phyloP scores from a whole-genome alignment of 164 flowering plant genomes.

The Stephania cephalantha region DNA sequence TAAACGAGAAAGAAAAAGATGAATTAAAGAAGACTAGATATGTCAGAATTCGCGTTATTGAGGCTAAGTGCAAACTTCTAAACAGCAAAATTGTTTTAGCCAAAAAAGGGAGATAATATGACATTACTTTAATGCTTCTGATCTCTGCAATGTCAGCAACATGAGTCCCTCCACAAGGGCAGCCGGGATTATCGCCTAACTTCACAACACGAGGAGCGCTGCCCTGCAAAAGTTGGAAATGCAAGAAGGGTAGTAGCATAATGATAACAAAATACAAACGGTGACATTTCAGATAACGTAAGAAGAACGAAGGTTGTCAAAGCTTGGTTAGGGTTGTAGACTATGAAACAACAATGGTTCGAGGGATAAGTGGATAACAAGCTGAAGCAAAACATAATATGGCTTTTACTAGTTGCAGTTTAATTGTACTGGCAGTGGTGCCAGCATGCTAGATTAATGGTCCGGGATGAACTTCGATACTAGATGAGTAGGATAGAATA shows the following conservation, averaged over 20 bases:
- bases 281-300: background rate
- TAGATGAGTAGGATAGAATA: no score
- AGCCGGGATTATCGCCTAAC: constrained; percentile 63
- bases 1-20: background rate
- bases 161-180: constrained; percentile 97
- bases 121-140: constrained; percentile 48
- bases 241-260: background rate
- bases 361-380: background rate
- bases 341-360: background rate
- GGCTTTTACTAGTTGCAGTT: background rate
- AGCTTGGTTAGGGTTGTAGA: background rate
- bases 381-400: background rate
- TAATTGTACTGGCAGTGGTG: background rate
- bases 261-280: background rate
- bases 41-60: background rate
- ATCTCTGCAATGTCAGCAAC: constrained; percentile 75
- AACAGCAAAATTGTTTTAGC: background rate
- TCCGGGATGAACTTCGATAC: background rate
- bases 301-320: background rate
- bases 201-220: constrained; percentile 71
- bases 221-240: constrained; percentile 37
- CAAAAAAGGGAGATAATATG: background rate
- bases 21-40: background rate
- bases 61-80: background rate
- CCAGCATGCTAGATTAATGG: background rate